These are phyloP conservation scores for Plasmodium blacklocki DNA, from an alignment of 169 alveolate species.

Conservation along the genomic window DNA sequence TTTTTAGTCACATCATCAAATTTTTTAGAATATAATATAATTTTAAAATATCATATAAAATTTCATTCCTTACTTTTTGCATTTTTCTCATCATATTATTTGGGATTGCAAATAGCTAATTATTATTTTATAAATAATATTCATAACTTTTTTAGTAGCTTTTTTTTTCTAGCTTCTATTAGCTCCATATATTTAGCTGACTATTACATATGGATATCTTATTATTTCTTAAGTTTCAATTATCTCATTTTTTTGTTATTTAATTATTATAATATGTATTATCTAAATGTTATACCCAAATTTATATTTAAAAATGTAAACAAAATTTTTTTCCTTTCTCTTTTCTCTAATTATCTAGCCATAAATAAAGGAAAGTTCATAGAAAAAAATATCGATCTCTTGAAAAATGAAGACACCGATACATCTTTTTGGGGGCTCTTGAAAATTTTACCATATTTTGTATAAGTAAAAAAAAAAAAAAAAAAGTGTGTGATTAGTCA, in stretches of 20 bases:
- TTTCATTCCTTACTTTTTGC: constrained; percentile 59
- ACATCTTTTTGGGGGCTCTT: constrained; percentile 7
- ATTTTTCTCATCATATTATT: constrained; percentile 58
- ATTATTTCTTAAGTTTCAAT: constrained; percentile 39
- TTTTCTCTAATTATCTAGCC: constrained; percentile 44
- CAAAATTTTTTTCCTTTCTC: constrained; percentile 31
- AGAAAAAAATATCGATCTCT: constrained; percentile 35
- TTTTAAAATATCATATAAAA: constrained; percentile 58
- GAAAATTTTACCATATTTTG: constrained; percentile 38
- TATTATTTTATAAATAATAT: constrained; percentile 42
- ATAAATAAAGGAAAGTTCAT: constrained; percentile 64
- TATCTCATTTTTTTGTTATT: constrained; percentile 25
- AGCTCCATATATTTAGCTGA: constrained; percentile 49
- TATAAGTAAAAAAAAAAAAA: constrained; percentile 7
- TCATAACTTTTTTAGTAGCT: constrained; percentile 14
- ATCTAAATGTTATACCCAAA: constrained; percentile 22
- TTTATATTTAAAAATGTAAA: constrained; percentile 41
- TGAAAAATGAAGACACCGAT: constrained; percentile 23
- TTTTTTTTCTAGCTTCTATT: constrained; percentile 31
- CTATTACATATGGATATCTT: constrained; percentile 55
- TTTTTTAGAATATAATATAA: constrained; percentile 58
- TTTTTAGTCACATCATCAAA: constrained; percentile 59
- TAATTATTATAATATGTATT: constrained; percentile 43
- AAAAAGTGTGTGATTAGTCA: background rate
- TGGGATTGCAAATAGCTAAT: constrained; percentile 53